A percentile compares a stretch with the other conserved stretches of the same genome.
phyloP scores from a whole-genome alignment of 1,284 basidiomycete genomes.

The Puccinia hordei region DNA sequence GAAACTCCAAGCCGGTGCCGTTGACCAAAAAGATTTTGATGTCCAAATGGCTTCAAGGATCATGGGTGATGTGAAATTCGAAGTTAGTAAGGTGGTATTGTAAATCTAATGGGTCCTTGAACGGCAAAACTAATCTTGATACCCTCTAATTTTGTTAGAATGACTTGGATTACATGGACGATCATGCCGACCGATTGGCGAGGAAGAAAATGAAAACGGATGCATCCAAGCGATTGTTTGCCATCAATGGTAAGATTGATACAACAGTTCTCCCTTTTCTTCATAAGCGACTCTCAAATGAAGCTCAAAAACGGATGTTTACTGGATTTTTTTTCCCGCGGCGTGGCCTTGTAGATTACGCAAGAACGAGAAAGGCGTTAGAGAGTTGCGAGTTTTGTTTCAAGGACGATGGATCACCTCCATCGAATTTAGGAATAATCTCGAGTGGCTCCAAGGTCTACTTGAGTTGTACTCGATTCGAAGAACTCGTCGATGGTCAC shows the following conservation, averaged over 20 bases:
- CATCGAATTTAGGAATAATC: conserved; percentile 75
- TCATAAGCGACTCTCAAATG: not conserved
- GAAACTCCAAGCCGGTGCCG: conserved; percentile 79
- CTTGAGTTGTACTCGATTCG: conserved; percentile 79
- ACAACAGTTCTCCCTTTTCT: not conserved
- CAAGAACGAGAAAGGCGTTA: conserved; percentile 85
- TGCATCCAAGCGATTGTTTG: conserved; percentile 93
- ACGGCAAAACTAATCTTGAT: not conserved
- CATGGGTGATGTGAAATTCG: conserved; percentile 79
- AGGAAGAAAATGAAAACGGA: conserved; percentile 92
- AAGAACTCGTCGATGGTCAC: conserved; percentile 84
- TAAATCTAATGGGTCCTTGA: not conserved
- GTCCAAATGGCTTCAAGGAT: conserved; percentile 84
- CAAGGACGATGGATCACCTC: conserved; percentile 63
- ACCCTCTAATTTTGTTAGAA: conserved; percentile 39
- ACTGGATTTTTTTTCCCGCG: not conserved
- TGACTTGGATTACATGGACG: conserved; percentile 74
- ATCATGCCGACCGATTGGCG: conserved; percentile 88
- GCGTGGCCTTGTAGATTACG: conserved; percentile 71
- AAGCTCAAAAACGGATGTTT: not conserved
- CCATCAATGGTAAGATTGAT: conserved; percentile 75
- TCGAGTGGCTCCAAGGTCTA: conserved; percentile 88
- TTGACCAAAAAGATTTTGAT: conserved; percentile 88
- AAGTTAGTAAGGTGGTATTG: conserved; percentile 63
- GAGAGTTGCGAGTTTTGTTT: conserved; percentile 63